Base-by-base conservation (phyloP, 345 rosid genomes). In the Aquilaria sinensis region DNA sequence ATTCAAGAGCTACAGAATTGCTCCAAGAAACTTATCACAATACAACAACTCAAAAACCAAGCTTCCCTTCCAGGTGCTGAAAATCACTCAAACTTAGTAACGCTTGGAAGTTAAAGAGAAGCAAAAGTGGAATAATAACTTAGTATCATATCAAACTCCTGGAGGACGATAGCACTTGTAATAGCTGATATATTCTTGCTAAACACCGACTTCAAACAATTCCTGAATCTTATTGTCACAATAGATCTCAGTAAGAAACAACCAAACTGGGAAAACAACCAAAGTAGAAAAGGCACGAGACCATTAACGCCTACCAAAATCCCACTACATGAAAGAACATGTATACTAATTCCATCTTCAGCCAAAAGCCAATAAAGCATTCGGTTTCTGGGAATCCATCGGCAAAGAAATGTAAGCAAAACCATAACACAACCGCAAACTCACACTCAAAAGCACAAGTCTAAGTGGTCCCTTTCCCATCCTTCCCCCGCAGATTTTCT, bases 301-400 rank as follows among this genome's bases (percentile, higher is more conserved):
- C 58, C 47, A 30, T 9, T 11, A 29, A 52, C 43, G 8, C 43
- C 43, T 1, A 58, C n/a, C 57, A 34, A 52, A 56, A 31, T 57
- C 7, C 2, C 56, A 41, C 31, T 12, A 14, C 47, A 48, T 43
- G 6, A 63, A 57, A 1, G 56, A 1, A n/a, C 31, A 52, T 34
- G 16, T 7, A 14, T 29, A 47, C 33, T 5, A 29, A 29, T 49
- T 23, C 31, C 10, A 32, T 46, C 32, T 45, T 34, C 45, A 55
- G 53, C 47, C 56, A 64, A 53, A 13, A 43, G 58, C n/a, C 43
- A 37, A 41, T 41, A 61, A 61, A 49, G 51, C 62, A 10, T 37
- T 56, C 12, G 57, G 54, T 33, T 50, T 23, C n/a, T 23, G 53
- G 31, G 30, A 47, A 58, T 31, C 32, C 6, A 9, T 2, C 8